A percentile compares a stretch with the other conserved stretches of the same genome.
Conservation (phyloP, 345 rosid genomes). For the Ceriops zippeliana region DNA sequence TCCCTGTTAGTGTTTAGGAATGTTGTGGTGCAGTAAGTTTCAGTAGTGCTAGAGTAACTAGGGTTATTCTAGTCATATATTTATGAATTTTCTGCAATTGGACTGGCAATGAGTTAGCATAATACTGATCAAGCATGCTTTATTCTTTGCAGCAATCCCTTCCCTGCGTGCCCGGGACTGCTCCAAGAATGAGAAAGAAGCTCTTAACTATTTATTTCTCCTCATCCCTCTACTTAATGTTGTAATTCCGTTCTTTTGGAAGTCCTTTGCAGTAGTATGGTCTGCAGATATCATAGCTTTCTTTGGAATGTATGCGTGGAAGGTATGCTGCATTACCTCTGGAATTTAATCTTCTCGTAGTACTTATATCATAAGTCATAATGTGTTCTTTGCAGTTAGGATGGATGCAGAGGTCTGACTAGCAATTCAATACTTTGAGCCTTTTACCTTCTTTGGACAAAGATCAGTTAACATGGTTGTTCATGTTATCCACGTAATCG, state of each 20-base stretch:
- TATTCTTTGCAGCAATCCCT: conserved; percentile 65
- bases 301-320: conserved; percentile 93
- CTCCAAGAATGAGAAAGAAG: conserved; percentile 84
- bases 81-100: neutral
- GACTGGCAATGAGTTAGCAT: neutral
- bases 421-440: conserved; percentile 7
- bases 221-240: conserved; percentile 80
- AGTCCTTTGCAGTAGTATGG: conserved; percentile 90
- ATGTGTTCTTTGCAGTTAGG: conserved; percentile 38
- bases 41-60: too few relatives aligned
- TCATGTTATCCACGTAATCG: neutral
- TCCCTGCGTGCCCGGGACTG: conserved; percentile 93
- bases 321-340: conserved; percentile 46
- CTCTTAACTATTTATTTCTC: conserved; percentile 88
- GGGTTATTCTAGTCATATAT: neutral
- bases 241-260: conserved; percentile 78
- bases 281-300: conserved; percentile 84
- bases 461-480: neutral
- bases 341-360: neutral
- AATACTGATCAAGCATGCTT: neutral
- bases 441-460: conserved; percentile 7
- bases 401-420: conserved; percentile 64
- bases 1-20: too few relatives aligned
- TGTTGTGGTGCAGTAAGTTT: too few relatives aligned
- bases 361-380: neutral